A percentile compares a stretch with the other conserved stretches of the same genome.
These are phyloP conservation scores for Termitomyces sp. DNA, from an alignment of 768 basidiomycete species.

Conservation along the genomic window DNA sequence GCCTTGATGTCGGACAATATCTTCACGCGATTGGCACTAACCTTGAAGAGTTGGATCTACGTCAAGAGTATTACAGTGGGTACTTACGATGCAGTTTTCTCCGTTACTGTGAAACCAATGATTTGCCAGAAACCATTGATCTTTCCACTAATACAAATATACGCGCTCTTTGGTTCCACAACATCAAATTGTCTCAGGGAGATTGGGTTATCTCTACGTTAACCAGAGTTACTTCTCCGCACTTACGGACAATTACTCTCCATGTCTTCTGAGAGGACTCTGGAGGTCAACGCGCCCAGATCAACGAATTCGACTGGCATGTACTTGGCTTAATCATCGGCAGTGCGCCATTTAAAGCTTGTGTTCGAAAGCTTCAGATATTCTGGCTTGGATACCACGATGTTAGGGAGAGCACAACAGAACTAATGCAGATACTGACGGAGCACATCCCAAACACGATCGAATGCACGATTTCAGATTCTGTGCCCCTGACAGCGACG, in stretches of 20 bases:
- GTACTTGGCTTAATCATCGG: neutral
- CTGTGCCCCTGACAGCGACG: too few species aligned
- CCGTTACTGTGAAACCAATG: neutral
- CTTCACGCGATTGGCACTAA: neutral
- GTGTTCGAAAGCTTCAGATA: neutral
- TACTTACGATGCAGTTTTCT: neutral
- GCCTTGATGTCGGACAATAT: neutral
- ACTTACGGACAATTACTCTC: constrained; percentile 2
- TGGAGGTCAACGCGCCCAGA: too few species aligned
- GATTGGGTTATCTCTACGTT: neutral
- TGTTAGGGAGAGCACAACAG: neutral
- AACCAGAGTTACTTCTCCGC: neutral
- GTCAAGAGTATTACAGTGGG: neutral
- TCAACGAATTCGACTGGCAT: too few species aligned
- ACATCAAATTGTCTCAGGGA: neutral
- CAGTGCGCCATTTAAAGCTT: neutral
- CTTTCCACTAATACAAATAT: constrained; percentile 4
- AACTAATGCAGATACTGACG: neutral
- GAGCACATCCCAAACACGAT: too few species aligned
- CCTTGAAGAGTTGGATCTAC: constrained; percentile 5
- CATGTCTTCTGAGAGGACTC: neutral
- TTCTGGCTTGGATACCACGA: neutral
- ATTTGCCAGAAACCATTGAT: neutral
- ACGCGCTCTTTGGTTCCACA: constrained; percentile 9
- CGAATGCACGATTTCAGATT: too few species aligned